These are phyloP conservation scores for Fraxinus anomala DNA, from an alignment of 257 asterid species.

Conservation along the genomic window DNA sequence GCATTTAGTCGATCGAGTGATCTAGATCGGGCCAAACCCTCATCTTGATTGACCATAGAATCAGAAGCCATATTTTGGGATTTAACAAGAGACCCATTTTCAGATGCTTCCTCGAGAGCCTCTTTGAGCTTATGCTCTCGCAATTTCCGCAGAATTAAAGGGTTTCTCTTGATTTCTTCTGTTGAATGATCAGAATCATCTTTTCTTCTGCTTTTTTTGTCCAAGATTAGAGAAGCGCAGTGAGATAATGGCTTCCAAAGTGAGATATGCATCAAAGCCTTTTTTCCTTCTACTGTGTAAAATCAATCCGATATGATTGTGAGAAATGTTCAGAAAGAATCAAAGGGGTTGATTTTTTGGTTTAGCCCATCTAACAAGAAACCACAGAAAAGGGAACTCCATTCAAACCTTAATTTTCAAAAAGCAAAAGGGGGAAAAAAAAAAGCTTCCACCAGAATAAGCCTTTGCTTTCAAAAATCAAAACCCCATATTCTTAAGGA, in stretches of 20 bases:
- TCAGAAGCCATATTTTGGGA: conserved; percentile 81
- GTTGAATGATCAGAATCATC: conserved; percentile 60
- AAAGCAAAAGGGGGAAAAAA: conserved; percentile 56
- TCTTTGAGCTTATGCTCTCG: conserved; percentile 87
- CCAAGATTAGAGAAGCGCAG: conserved; percentile 91
- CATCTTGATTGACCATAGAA: conserved; percentile 61
- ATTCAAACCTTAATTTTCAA: conserved; percentile 48
- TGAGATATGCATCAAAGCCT: conserved; percentile 88
- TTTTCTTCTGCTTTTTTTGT: conserved; percentile 84
- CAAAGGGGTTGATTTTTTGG: conserved; percentile 22
- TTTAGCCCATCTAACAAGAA: conserved; percentile 56
- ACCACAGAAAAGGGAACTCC: conserved; percentile 45
- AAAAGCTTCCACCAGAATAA: conserved; percentile 65
- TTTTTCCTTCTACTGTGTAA: neutral
- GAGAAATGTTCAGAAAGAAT: conserved; percentile 28
- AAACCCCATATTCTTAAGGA: conserved; percentile 43
- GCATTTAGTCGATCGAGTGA: conserved; percentile 89
- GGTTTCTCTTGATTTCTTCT: conserved; percentile 66
- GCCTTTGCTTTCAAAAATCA: conserved; percentile 70
- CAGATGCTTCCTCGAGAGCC: conserved; percentile 99
- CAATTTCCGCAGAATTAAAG: conserved; percentile 68
- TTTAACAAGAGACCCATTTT: conserved; percentile 82
- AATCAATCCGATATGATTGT: conserved; percentile 28
- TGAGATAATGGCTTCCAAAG: conserved; percentile 98
- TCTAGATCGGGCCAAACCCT: conserved; percentile 77